phyloP scores from a whole-genome alignment of 768 basidiomycete species.

The Lanmaoa rubissima region DNA sequence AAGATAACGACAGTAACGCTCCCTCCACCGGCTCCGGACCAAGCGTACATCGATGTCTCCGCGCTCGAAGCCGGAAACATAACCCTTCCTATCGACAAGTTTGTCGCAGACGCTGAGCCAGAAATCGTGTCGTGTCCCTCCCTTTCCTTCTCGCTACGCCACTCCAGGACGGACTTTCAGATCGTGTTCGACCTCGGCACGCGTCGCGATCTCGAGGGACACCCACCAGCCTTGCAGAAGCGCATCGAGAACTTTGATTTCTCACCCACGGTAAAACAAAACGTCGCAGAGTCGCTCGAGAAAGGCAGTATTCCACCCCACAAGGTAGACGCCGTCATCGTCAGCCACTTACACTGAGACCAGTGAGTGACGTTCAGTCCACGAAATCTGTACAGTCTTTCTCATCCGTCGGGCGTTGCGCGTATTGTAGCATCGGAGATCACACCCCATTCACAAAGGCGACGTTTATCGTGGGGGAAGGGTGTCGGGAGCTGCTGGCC shows the following conservation, averaged over 20 bases:
- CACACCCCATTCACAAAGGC: constrained; percentile 43
- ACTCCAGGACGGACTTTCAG: constrained; percentile 39
- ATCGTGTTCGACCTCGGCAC: constrained; percentile 58
- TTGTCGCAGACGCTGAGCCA: constrained; percentile 36
- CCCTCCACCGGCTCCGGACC: constrained; percentile 29
- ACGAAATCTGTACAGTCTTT: background rate
- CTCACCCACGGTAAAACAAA: constrained; percentile 27
- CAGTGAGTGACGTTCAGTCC: constrained; percentile 18
- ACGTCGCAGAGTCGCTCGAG: constrained; percentile 46
- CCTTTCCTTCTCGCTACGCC: constrained; percentile 51
- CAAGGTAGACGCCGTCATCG: constrained; percentile 43
- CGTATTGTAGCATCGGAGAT: constrained; percentile 39
- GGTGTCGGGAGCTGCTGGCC: constrained; percentile 33
- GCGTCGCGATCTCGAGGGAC: constrained; percentile 45
- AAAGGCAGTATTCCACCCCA: constrained; percentile 47
- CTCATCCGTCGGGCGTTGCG: background rate
- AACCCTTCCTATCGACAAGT: constrained; percentile 35
- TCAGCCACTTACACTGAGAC: constrained; percentile 59
- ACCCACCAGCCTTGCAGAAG: constrained; percentile 34
- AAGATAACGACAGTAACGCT: constrained; percentile 8
- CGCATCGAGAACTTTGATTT: constrained; percentile 9
- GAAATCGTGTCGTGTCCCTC: constrained; percentile 38
- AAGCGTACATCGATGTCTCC: constrained; percentile 54
- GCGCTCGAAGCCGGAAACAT: constrained; percentile 53
- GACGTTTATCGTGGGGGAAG: constrained; percentile 48